These are phyloP conservation scores for Lepiota subincarnata DNA, from an alignment of 768 basidiomycete genomes.

Conservation along the genomic window DNA sequence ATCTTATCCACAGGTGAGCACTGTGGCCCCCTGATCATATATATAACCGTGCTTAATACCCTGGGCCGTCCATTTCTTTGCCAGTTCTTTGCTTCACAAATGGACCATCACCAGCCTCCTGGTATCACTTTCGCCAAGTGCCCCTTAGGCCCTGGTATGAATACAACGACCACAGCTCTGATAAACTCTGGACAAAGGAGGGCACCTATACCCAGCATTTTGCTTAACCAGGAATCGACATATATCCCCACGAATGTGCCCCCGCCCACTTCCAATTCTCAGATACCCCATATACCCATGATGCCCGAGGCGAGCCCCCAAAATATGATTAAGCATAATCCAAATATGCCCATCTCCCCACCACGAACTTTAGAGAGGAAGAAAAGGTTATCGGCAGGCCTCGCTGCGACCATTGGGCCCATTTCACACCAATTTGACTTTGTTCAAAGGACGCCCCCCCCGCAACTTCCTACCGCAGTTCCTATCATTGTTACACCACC, in stretches of 20 bases:
- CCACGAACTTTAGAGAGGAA: constrained; percentile 3
- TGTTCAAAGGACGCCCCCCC: not conserved
- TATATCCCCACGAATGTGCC: not conserved
- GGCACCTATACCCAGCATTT: too few relatives aligned
- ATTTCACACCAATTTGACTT: not conserved
- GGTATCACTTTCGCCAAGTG: too few relatives aligned
- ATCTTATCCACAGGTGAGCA: too few relatives aligned
- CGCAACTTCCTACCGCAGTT: not conserved
- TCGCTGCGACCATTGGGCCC: not conserved
- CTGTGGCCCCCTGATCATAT: too few relatives aligned
- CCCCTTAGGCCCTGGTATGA: not conserved
- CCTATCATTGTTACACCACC: not conserved
- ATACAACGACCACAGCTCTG: not conserved
- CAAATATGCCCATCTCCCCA: not conserved
- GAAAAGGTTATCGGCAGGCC: constrained; percentile 4
- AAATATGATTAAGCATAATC: not conserved
- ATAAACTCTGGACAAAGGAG: too few relatives aligned
- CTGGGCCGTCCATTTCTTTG: not conserved
- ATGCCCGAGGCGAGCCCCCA: not conserved
- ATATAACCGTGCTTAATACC: not conserved
- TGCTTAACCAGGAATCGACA: too few relatives aligned
- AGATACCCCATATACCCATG: not conserved
- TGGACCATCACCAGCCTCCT: not conserved
- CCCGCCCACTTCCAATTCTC: not conserved
- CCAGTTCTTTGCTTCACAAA: not conserved